phyloP scores from a whole-genome alignment of 306 rosid species.

The Ormosia emarginata region DNA sequence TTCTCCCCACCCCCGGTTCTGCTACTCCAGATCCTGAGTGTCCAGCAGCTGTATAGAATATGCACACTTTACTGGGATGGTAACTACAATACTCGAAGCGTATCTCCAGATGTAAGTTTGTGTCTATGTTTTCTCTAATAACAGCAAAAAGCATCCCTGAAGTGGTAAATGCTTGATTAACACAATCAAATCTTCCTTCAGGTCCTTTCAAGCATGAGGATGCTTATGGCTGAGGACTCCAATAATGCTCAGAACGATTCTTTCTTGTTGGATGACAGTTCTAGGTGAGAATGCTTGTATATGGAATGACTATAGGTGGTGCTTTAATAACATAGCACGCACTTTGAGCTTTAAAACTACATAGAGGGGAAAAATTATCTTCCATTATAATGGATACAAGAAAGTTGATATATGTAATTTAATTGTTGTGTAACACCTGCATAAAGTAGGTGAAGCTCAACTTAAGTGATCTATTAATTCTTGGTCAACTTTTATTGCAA shows the following conservation, averaged over 20 bases:
- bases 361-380: neutral
- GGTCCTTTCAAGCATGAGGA: constrained; percentile 85
- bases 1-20: neutral
- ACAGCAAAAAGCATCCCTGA: neutral
- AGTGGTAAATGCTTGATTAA: constrained; percentile 26
- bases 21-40: constrained; percentile 71
- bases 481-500: neutral
- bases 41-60: constrained; percentile 93
- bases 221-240: constrained; percentile 85
- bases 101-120: constrained; percentile 75
- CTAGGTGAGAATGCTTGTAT: constrained; percentile 48
- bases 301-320: neutral
- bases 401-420: neutral
- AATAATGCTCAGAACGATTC: constrained; percentile 70
- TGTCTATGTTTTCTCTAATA: neutral
- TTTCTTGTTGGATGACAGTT: constrained; percentile 84
- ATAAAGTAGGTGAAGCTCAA: neutral
- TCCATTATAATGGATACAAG: neutral
- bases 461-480: neutral
- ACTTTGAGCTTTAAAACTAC: neutral
- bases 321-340: neutral
- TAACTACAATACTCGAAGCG: constrained; percentile 88
- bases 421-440: neutral
- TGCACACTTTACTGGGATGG: constrained; percentile 92
- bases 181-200: constrained; percentile 29